phyloP scores from a whole-genome alignment of 495 filamentous ascomycete species.

The Lepraria neglecta region DNA sequence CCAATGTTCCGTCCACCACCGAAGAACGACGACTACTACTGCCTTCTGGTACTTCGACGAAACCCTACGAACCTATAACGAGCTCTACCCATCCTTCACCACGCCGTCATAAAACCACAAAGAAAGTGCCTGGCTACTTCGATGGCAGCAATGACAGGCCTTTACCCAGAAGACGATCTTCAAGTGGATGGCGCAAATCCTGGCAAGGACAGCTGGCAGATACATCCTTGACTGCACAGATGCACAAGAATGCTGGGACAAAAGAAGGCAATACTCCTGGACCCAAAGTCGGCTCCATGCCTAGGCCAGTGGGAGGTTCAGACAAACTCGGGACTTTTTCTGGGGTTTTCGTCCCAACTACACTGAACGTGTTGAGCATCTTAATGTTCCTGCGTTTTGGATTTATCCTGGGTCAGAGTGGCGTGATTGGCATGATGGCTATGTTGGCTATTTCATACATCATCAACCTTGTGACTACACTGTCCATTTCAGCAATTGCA shows the following conservation, averaged over 20 bases:
- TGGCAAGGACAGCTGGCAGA: constrained; percentile 19
- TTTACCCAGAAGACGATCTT: constrained; percentile 16
- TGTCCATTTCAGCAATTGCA: constrained; percentile 83
- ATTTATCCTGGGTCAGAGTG: constrained; percentile 70
- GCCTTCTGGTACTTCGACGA: not conserved
- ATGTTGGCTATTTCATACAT: constrained; percentile 66
- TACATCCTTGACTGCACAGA: constrained; percentile 26
- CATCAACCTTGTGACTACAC: constrained; percentile 76
- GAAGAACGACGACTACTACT: constrained; percentile 4
- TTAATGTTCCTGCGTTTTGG: constrained; percentile 87
- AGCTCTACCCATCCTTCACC: constrained; percentile 24
- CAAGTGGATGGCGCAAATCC: constrained; percentile 16
- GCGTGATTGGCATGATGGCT: constrained; percentile 76
- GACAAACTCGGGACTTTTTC: constrained; percentile 68
- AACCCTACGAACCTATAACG: constrained; percentile 32
- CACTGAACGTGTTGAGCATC: constrained; percentile 84
- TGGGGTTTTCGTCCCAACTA: constrained; percentile 81
- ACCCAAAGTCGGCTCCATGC: constrained; percentile 21
- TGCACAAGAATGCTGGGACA: constrained; percentile 27
- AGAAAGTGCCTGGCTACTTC: constrained; percentile 17
- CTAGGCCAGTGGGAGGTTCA: constrained; percentile 43
- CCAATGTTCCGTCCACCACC: constrained; percentile 16
- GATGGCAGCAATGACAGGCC: constrained; percentile 11
- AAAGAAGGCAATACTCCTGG: constrained; percentile 22
- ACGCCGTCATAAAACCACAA: constrained; percentile 23